Percentiles rank a stretch among this genome's conserved stretches.
These are phyloP conservation scores for Blepharisma undulans DNA, from an alignment of 169 alveolate species.

Conservation along the genomic window DNA sequence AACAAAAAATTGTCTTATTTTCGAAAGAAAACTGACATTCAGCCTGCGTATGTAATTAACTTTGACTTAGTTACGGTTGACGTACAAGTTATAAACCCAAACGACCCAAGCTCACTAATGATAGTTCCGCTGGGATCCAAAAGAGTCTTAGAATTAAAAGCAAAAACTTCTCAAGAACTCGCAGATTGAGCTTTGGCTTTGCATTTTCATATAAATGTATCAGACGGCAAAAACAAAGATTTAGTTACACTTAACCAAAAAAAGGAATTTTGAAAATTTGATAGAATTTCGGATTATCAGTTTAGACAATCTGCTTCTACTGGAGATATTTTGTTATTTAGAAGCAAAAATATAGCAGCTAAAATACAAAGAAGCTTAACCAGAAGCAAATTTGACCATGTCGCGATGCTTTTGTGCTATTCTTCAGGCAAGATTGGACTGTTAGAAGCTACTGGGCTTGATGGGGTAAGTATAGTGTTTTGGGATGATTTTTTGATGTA, in stretches of 20 bases:
- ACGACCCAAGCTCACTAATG: neutral
- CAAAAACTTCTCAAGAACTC: neutral
- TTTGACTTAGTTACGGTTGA: conserved; percentile 34
- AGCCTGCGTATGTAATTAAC: conserved; percentile 16
- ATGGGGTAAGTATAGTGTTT: conserved; percentile 69
- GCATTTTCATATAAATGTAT: neutral
- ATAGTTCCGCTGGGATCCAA: neutral
- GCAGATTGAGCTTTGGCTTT: neutral
- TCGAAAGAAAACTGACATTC: neutral
- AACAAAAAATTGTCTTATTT: conserved; percentile 17
- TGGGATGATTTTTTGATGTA: conserved; percentile 64
- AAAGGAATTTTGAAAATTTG: conserved; percentile 24
- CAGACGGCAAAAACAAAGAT: neutral
- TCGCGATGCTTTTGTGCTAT: conserved; percentile 69
- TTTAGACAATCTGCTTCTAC: conserved; percentile 41
- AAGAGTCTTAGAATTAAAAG: neutral
- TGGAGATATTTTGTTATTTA: conserved; percentile 57
- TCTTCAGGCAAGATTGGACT: conserved; percentile 47
- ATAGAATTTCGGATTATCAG: conserved; percentile 25
- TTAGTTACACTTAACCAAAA: neutral
- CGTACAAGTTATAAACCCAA: neutral
- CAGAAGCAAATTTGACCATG: conserved; percentile 74
- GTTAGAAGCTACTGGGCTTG: conserved; percentile 70
- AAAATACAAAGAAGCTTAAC: conserved; percentile 60
- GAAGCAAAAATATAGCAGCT: conserved; percentile 49